Conservation (phyloP, 2,329 filamentous ascomycete species). For the Pseudogymnoascus sp. region DNA sequence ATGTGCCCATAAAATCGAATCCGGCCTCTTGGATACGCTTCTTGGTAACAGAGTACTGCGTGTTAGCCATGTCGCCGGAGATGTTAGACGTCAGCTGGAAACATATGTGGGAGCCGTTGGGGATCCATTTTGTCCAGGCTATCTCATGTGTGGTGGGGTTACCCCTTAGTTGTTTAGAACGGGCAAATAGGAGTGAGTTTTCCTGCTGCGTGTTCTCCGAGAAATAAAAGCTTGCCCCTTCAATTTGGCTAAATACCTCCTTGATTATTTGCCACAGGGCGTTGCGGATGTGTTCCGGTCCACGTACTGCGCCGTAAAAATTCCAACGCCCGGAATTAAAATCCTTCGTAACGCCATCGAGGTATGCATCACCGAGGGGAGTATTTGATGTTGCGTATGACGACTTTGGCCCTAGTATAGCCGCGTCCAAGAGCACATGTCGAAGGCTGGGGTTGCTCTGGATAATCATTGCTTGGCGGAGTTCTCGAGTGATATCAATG, state of each 20-base stretch:
- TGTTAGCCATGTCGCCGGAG: conserved; percentile 38
- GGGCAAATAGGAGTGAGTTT: too few species aligned
- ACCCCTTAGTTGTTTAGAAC: conserved; percentile 17
- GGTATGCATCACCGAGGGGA: conserved; percentile 33
- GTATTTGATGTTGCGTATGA: conserved; percentile 24
- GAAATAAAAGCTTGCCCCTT: conserved; percentile 28
- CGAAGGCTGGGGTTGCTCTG: conserved; percentile 27
- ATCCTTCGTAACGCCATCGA: conserved; percentile 30
- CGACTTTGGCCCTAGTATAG: conserved; percentile 33
- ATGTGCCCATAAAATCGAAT: conserved; percentile 45
- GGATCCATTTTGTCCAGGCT: conserved; percentile 43
- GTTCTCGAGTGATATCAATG: conserved; percentile 40
- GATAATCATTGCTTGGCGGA: conserved; percentile 36
- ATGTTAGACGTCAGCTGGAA: conserved; percentile 47
- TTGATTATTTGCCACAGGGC: conserved; percentile 28
- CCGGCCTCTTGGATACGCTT: conserved; percentile 35
- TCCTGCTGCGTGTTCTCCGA: conserved; percentile 16
- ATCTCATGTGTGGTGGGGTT: conserved; percentile 26
- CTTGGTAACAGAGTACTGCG: conserved; percentile 37
- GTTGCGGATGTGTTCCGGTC: conserved; percentile 28
- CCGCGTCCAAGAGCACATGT: conserved; percentile 21
- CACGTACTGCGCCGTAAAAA: conserved; percentile 39
- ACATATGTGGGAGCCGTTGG: conserved; percentile 45
- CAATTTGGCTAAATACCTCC: conserved; percentile 24
- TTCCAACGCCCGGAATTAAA: conserved; percentile 38